Base-by-base conservation (phyloP, 768 basidiomycete genomes). In the Suillus plorans region DNA sequence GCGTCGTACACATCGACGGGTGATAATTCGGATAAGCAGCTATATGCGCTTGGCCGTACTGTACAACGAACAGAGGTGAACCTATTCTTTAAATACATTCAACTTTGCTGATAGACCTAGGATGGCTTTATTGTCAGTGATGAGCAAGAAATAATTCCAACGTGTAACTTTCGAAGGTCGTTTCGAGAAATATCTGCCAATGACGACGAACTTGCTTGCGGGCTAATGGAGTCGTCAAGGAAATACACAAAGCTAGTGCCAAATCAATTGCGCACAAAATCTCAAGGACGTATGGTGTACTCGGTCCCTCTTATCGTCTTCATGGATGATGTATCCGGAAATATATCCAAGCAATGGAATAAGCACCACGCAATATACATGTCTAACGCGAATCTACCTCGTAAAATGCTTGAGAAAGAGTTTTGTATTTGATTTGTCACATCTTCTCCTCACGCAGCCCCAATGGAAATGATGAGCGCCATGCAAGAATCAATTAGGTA, bases 321-420 rank as follows among this genome's bases (percentile, higher is more conserved):
- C 61, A 72, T 78, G 57, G 78, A 80, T 37, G 75, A 80, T 52
- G 69, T 80, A 0, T 80, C 74, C 0, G 78, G 72, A 0, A 80
- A 80, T 41, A 61, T 67, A 5, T 77, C 69, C 5, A 80, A 78
- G 50, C 79, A 79, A 36, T 81, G 77, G 75, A 78, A 81, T 37
- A 76, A 76, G 37, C 77, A 80, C 39, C 72, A 76, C 10, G 65
- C 72, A 0, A 61, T 72, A 0, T 81, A 80, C 28, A 66, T 78
- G 60, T 77, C 71, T 0, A 79, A 80, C 63, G 76, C 61, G 0
- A 64, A 55, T 9, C 42, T 82, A 1, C 78, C 76, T 3, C 66
- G 69, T 0, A 37, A 70, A 36, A 68, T 72, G 31, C 47, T 81
- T 0, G 73, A 81, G 45, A 72, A 78, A 41, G 76, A 78, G 47